Conservation (phyloP, 257 asterid genomes). For the Solanum sejunctum region DNA sequence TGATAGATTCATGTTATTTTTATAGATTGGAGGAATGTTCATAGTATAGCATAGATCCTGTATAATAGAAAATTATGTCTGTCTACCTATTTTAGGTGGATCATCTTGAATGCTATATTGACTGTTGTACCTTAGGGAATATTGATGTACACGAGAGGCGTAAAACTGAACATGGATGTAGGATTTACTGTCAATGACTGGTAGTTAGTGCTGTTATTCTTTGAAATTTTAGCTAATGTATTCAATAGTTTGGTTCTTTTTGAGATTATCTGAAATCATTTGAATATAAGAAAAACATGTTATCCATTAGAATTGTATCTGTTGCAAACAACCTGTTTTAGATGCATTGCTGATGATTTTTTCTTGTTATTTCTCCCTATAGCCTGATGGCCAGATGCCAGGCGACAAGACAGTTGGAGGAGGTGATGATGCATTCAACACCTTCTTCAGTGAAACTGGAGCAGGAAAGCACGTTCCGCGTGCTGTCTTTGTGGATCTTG, state of each 20-base stretch:
- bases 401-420: conserved; percentile 14
- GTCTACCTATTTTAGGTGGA: neutral
- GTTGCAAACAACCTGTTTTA: neutral
- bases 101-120: neutral
- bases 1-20: neutral
- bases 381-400: conserved; percentile 22
- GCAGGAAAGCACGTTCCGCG: conserved; percentile 19
- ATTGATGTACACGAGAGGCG: neutral
- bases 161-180: neutral
- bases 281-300: neutral
- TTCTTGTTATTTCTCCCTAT: neutral
- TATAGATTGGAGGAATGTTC: neutral
- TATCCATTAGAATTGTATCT: neutral
- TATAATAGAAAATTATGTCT: neutral
- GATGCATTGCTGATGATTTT: neutral
- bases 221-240: neutral
- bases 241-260: neutral
- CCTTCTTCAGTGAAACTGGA: conserved; percentile 20
- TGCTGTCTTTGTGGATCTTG: conserved; percentile 18
- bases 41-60: neutral
- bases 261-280: neutral
- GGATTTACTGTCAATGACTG: neutral
- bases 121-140: neutral
- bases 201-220: neutral
- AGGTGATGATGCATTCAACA: conserved; percentile 18